These are phyloP conservation scores for Coriolopsis trogii DNA, from an alignment of 1,284 basidiomycete species.

Conservation along the genomic window DNA sequence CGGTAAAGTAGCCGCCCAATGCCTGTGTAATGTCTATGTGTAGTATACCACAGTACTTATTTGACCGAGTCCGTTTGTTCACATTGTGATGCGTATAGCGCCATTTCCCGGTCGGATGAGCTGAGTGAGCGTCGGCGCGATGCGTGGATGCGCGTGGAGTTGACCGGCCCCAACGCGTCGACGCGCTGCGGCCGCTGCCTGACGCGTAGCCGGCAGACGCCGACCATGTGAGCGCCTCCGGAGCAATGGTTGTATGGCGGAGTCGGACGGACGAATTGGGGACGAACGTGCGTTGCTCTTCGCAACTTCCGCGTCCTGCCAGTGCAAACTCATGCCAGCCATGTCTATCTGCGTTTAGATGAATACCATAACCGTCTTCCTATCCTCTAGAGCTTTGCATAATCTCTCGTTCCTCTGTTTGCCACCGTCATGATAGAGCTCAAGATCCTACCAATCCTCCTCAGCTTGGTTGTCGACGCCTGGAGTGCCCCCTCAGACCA, in stretches of 20 bases:
- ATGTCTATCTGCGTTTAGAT: constrained; percentile 27
- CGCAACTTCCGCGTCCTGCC: constrained; percentile 4
- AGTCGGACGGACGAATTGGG: neutral
- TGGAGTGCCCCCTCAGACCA: constrained; percentile 25
- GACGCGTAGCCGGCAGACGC: neutral
- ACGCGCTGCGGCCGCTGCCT: no score
- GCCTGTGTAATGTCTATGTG: constrained; percentile 22
- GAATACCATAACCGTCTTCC: constrained; percentile 17
- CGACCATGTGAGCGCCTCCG: neutral
- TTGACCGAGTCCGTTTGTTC: constrained; percentile 2
- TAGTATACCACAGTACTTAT: constrained; percentile 11
- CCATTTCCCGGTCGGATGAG: no score
- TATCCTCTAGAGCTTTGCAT: constrained; percentile 18
- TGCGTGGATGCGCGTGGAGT: no score
- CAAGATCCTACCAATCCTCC: constrained; percentile 19
- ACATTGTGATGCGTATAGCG: no score
- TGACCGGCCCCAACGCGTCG: no score
- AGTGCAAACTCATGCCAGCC: neutral
- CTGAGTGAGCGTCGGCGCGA: neutral
- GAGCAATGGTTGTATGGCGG: no score
- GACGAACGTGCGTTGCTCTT: constrained; percentile 36
- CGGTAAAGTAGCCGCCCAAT: constrained; percentile 10
- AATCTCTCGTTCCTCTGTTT: constrained; percentile 7
- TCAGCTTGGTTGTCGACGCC: constrained; percentile 12
- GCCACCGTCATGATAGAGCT: constrained; percentile 24